Base-by-base conservation (phyloP, 306 rosid species). In the Cotoneaster glaucophyllus region DNA sequence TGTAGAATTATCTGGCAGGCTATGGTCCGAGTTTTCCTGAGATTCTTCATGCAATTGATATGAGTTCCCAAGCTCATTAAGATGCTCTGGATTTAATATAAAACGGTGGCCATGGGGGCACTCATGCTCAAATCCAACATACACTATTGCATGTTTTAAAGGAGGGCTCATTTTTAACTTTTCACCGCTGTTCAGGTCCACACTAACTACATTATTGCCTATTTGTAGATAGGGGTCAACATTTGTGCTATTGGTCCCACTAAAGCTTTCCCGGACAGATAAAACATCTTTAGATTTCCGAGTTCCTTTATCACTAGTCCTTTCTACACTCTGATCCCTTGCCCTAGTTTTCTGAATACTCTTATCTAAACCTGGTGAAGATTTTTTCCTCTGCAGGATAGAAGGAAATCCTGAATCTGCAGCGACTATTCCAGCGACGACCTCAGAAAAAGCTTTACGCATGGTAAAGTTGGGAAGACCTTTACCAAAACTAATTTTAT, bases 51-150 rank as follows among this genome's bases (percentile, higher is more conserved):
- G 78, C 34, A 76, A 76, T 43, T 90, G 82, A 84, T 87, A 87
- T 15, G 79, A 71, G 1, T 87, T 65, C 70, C 95, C 98, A 70
- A 88, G 93, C 76, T 90, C 94, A 70, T 81, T 37, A 56, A 94
- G 93, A 86, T 88, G 94, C 71, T 87, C 91, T 4, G 87, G 84
- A 85, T 82, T 88, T 81, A 94, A 86, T 69, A 91, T 78, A 84
- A 94, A 91, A 79, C 98, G 96, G 67, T 94, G 98, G 70, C 98
- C 98, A 87, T 70, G 87, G 67, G 97, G 91, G 82, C 98, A 94
- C 75, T 94, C 98, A n/a, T n/a, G n/a, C n/a, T n/a, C n/a, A n/a
- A n/a, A n/a, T n/a, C n/a, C n/a, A n/a, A n/a, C n/a, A n/a, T n/a
- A n/a, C n/a, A n/a, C n/a, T n/a, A n/a, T n/a, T n/a, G n/a, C n/a